A percentile compares a stretch with the other conserved stretches of the same genome.
These are phyloP conservation scores for Kodamaea restingae DNA, from an alignment of 805 yeast species.

Conservation along the genomic window DNA sequence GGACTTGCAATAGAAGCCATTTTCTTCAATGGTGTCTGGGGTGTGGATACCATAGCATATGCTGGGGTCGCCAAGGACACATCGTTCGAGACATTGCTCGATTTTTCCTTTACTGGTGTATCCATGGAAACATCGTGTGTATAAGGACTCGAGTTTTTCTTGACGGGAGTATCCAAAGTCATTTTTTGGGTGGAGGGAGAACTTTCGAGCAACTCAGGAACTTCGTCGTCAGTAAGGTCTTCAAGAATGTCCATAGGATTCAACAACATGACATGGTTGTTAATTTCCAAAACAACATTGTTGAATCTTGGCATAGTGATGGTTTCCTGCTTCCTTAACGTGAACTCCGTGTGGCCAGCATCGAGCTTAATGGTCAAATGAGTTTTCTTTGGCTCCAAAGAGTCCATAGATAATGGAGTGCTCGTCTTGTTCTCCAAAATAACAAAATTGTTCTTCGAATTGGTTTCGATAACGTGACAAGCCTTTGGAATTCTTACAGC, in stretches of 20 bases:
- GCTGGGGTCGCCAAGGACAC: background rate
- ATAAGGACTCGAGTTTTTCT: background rate
- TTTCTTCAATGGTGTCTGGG: background rate
- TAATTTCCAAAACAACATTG: constrained; percentile 64
- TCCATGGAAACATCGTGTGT: background rate
- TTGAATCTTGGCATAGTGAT: constrained; percentile 59
- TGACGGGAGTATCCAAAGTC: constrained; percentile 2
- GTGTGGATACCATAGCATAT: background rate
- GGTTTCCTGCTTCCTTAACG: constrained; percentile 58
- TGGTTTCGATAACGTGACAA: constrained; percentile 29
- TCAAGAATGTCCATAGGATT: constrained; percentile 46
- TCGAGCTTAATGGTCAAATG: constrained; percentile 41
- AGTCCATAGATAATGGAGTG: constrained; percentile 17
- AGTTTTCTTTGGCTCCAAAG: constrained; percentile 12
- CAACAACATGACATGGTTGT: constrained; percentile 56
- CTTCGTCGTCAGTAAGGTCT: constrained; percentile 44
- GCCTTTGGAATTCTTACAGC: constrained; percentile 58
- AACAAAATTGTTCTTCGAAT: constrained; percentile 17
- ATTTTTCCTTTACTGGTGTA: constrained; percentile 1
- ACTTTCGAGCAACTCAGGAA: constrained; percentile 14
- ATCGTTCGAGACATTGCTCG: background rate
- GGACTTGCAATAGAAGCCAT: background rate
- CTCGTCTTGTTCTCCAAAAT: constrained; percentile 21
- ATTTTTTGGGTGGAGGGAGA: background rate
- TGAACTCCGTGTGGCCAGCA: constrained; percentile 46